Evolutionary conservation across 2,329 filamentous ascomycete genomes (phyloP), one percentile per base, ranked within the genome.

Genomic region (Aspergillus piperis): DNA sequence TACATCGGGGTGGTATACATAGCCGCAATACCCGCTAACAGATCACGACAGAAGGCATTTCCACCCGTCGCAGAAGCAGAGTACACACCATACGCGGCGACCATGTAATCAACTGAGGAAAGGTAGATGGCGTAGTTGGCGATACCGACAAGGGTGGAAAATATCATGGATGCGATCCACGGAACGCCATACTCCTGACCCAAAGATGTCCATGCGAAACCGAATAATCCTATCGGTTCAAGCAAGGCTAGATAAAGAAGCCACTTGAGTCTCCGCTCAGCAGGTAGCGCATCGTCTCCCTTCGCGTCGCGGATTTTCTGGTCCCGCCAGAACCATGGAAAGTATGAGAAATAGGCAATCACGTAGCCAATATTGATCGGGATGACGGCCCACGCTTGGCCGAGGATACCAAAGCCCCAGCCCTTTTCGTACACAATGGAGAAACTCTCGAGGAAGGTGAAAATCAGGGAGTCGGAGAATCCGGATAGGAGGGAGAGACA

Each of bases 91-190:
- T 91, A 91, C 1, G 88, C 85, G 60, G 86, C 87, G 50, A 90
- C 84, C 84, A 90, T 90, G 77, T 91, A 91, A 72, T 91, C 87
- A 63, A 90, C 88, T 1, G 88, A 89, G 2, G 88, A 87, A 81
- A 90, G 88, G 76, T 90, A 90, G 58, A 90, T 90, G 23, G 84
- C 79, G 59, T 88, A 89, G 69, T 91, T 91, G 62, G 88, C 88
- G 49, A 91, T 86, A 27, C 88, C 89, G 58, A 91, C 85, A 57
- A 89, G 80, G 3, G 80, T 81, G 1, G 83, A 83, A 65, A 87
- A 90, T 49, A 90, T 75, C 82, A 89, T 86, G 5, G 86, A 85
- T 1, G 81, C 86, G 19, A 90, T 86, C 89, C 89, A 91, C 65
- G 85, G 84, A 2, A 83, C 65, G 6, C 86, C 75, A 84, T 1